Conservation (phyloP, 192 early-diverging fungal genomes). For the Thamnidium elegans region DNA sequence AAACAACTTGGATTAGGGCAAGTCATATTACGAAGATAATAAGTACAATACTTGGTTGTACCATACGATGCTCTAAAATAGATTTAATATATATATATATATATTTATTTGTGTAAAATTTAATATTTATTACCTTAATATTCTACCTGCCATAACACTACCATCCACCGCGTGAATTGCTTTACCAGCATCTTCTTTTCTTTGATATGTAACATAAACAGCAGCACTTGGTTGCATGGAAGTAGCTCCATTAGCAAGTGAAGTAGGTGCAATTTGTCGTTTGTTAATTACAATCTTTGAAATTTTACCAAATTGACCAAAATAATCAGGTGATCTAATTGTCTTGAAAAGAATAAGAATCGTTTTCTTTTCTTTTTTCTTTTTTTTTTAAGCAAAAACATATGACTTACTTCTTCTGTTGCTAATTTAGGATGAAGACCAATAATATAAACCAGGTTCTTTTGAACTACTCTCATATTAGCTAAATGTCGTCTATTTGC, state of each 20-base stretch:
- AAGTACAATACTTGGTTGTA: slow-evolving; percentile 98
- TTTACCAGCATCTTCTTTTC: slow-evolving; percentile 89
- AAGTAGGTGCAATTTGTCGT: slow-evolving; percentile 48
- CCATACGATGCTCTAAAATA: slow-evolving; percentile 84
- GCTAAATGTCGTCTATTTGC: slow-evolving; percentile 74
- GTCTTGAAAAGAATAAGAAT: slow-evolving; percentile 38
- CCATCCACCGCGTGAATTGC: slow-evolving; percentile 96
- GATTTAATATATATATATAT: neutral
- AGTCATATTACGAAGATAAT: slow-evolving; percentile 85
- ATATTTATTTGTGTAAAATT: too few species aligned
- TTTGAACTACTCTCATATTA: slow-evolving; percentile 93
- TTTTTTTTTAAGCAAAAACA: neutral
- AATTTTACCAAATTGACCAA: slow-evolving; percentile 99
- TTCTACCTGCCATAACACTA: slow-evolving; percentile 80
- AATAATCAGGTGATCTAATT: slow-evolving; percentile 86
- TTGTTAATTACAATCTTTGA: slow-evolving; percentile 89
- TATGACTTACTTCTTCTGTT: slow-evolving; percentile 74
- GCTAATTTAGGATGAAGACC: slow-evolving; percentile 83
- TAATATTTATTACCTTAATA: slow-evolving; percentile 63
- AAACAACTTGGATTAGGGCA: slow-evolving; percentile 95
- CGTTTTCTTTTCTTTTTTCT: too few species aligned
- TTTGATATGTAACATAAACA: slow-evolving; percentile 89
- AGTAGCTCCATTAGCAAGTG: slow-evolving; percentile 30
- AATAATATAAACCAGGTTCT: slow-evolving; percentile 96
- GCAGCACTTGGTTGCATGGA: slow-evolving; percentile 60